phyloP scores from a whole-genome alignment of 2,329 filamentous ascomycete species.

The Apiospora sp. region DNA sequence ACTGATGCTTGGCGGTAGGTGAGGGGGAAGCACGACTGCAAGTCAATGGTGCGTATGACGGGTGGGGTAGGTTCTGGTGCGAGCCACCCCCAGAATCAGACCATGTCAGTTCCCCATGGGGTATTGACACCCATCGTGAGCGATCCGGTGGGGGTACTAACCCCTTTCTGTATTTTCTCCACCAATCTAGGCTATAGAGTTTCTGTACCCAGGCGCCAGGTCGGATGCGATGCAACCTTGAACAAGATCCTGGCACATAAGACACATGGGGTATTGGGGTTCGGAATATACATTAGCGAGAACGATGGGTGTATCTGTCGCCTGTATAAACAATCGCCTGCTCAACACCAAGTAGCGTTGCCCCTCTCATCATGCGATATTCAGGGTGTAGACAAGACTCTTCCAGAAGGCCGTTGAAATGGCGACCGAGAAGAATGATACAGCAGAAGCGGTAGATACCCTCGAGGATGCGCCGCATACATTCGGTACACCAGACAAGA shows the following conservation, averaged over 20 bases:
- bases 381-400: neutral
- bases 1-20: neutral
- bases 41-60: neutral
- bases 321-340: neutral
- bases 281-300: neutral
- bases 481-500: neutral
- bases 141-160: neutral
- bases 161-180: neutral
- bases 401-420: neutral
- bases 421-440: neutral
- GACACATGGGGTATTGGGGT: neutral
- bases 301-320: neutral
- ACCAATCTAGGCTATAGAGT: neutral
- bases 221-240: neutral
- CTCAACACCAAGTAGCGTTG: neutral
- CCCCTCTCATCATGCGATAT: neutral
- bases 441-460: neutral
- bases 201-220: neutral
- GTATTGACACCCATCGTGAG: neutral
- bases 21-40: neutral
- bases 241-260: neutral
- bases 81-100: neutral
- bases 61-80: neutral
- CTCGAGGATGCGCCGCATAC: neutral
- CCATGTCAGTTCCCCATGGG: constrained; percentile 13